A percentile compares a stretch with the other conserved stretches of the same genome.
Conservation (phyloP, 805 yeast genomes). For the Teunomyces stri region DNA sequence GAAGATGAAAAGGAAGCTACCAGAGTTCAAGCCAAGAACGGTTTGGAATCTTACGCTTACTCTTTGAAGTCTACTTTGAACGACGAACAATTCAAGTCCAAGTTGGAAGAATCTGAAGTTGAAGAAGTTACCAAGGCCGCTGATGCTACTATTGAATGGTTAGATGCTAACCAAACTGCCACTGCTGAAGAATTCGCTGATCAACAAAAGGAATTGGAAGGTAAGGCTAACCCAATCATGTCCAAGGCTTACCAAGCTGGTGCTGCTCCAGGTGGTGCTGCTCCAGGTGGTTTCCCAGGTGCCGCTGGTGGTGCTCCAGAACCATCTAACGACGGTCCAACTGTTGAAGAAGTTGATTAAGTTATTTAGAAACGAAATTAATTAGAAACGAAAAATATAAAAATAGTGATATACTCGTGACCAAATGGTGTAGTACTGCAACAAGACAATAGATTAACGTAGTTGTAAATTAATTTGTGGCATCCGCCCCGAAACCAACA, state of each 20-base stretch:
- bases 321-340: constrained; percentile 45
- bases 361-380: constrained; percentile 8
- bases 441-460: too few relatives aligned
- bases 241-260: constrained; percentile 95
- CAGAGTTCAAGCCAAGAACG: constrained; percentile 92
- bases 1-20: constrained; percentile 94
- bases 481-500: too few relatives aligned
- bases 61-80: constrained; percentile 79
- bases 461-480: too few relatives aligned
- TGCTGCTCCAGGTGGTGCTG: constrained; percentile 72
- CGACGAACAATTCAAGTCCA: constrained; percentile 40
- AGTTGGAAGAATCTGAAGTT: constrained; percentile 59
- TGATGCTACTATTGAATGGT: constrained; percentile 85
- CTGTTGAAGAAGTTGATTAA: constrained; percentile 55
- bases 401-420: background rate
- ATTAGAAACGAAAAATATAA: constrained; percentile 1
- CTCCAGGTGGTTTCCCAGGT: constrained; percentile 62
- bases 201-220: constrained; percentile 94
- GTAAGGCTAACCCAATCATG: constrained; percentile 94
- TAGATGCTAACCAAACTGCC: constrained; percentile 91
- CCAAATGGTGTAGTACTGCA: too few relatives aligned
- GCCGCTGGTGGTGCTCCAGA: constrained; percentile 34
- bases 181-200: constrained; percentile 88
- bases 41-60: constrained; percentile 92
- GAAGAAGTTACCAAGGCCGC: constrained; percentile 73